Evolutionary conservation across 805 yeast genomes (phyloP).

Genomic region (Candida patagonica): DNA sequence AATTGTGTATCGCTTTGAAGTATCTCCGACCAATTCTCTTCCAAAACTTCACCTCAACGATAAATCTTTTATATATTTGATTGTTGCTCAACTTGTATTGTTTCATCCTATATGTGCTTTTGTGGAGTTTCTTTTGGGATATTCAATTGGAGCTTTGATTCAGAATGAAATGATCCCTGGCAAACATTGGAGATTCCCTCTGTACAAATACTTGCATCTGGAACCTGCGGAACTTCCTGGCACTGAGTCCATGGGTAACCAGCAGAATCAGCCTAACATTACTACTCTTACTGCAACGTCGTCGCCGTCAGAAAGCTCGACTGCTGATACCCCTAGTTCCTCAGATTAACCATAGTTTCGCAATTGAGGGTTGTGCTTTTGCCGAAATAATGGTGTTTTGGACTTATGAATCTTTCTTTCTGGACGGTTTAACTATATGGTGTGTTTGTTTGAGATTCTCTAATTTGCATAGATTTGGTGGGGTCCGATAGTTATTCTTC

Average conservation of each 20-base stretch:
- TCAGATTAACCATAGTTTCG: too few relatives aligned
- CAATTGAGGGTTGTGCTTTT: too few relatives aligned
- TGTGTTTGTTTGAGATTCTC: too few relatives aligned
- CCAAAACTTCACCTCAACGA: slow-evolving; percentile 24
- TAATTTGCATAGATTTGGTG: too few relatives aligned
- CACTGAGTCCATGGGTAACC: too few relatives aligned
- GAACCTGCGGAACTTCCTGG: neutral
- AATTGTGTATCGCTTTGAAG: slow-evolving; percentile 31
- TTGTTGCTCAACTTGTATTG: slow-evolving; percentile 29
- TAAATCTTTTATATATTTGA: slow-evolving; percentile 28
- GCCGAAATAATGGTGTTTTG: too few relatives aligned
- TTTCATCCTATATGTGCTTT: slow-evolving; percentile 25
- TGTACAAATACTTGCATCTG: slow-evolving; percentile 6
- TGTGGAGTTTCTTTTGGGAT: slow-evolving; percentile 27
- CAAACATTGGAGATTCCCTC: slow-evolving; percentile 32
- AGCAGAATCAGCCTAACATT: neutral
- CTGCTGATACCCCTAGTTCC: neutral
- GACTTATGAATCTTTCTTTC: too few relatives aligned
- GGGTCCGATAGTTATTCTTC: too few relatives aligned
- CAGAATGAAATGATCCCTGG: slow-evolving; percentile 32
- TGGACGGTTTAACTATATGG: too few relatives aligned
- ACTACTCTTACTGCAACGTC: neutral
- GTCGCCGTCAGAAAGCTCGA: neutral
- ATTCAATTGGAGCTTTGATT: slow-evolving; percentile 31
- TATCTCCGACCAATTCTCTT: slow-evolving; percentile 16